Percentiles rank a stretch among this genome's conserved stretches.
phyloP scores from a whole-genome alignment of 352 stramenopile genomes.

The Phytophthora foliorum region DNA sequence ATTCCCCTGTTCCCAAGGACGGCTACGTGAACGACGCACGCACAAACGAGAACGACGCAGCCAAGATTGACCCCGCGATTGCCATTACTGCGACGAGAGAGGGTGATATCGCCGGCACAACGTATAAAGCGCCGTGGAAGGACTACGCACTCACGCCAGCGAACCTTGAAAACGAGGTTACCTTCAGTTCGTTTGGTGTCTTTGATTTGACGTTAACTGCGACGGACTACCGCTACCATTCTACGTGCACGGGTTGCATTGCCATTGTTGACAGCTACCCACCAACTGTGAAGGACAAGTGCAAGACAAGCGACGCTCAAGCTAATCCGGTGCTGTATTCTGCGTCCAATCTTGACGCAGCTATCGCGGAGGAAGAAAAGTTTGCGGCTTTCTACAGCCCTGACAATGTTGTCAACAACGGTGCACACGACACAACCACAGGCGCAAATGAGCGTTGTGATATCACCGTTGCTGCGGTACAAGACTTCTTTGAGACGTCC shows the following conservation, averaged over 20 bases:
- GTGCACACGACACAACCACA: constrained; percentile 6
- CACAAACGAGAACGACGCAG: constrained; percentile 18
- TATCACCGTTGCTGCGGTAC: constrained; percentile 1
- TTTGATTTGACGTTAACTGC: constrained; percentile 38
- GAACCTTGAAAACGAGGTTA: constrained; percentile 26
- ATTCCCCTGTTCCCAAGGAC: constrained; percentile 18
- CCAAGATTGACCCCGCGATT: constrained; percentile 9
- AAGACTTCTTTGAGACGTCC: constrained; percentile 21
- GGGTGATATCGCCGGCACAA: neutral
- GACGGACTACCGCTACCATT: constrained; percentile 25
- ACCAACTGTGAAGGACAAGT: constrained; percentile 6
- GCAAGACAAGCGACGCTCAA: constrained; percentile 1
- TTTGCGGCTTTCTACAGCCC: constrained; percentile 24
- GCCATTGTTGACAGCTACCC: constrained; percentile 35
- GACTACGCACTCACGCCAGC: constrained; percentile 4
- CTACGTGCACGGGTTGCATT: constrained; percentile 24
- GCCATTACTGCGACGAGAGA: constrained; percentile 22
- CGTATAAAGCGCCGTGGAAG: constrained; percentile 19
- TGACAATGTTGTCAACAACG: constrained; percentile 31
- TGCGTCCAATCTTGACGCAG: constrained; percentile 7
- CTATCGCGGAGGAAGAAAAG: constrained; percentile 20
- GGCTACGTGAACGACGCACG: constrained; percentile 37
- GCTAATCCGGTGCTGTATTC: constrained; percentile 1
- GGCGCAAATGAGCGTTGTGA: constrained; percentile 24
- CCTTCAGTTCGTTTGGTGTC: constrained; percentile 34